Evolutionary conservation across 352 stramenopile genomes (phyloP).

Genomic region (Pythium myriotylum): DNA sequence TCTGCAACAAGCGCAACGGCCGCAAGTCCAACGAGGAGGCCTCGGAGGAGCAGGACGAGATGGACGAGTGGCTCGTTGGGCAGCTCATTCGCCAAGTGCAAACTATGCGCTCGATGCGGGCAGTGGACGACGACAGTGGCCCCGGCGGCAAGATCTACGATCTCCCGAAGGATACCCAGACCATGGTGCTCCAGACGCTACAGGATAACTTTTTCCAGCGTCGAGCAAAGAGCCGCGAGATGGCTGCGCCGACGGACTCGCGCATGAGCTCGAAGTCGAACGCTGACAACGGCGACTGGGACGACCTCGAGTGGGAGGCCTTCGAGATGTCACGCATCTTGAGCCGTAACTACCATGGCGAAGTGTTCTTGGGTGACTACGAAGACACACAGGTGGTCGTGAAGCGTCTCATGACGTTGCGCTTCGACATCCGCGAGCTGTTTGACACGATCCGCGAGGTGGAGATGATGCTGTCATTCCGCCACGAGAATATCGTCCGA

Average conservation of each 20-base stretch:
- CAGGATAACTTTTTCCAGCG: constrained; percentile 64
- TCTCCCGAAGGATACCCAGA: constrained; percentile 55
- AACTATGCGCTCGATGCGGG: constrained; percentile 19
- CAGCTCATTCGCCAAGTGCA: constrained; percentile 64
- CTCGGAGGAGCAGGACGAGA: constrained; percentile 60
- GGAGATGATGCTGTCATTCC: constrained; percentile 54
- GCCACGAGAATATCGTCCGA: constrained; percentile 68
- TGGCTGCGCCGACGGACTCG: constrained; percentile 15
- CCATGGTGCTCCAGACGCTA: constrained; percentile 56
- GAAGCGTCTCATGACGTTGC: constrained; percentile 69
- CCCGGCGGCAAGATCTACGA: constrained; percentile 47
- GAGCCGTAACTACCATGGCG: constrained; percentile 61
- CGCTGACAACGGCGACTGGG: constrained; percentile 38
- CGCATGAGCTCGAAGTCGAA: constrained; percentile 35
- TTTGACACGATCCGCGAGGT: constrained; percentile 75
- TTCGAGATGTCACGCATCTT: constrained; percentile 68
- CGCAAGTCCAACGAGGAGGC: constrained; percentile 29
- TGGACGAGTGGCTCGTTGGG: constrained; percentile 71
- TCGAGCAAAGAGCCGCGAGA: constrained; percentile 7
- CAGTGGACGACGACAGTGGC: background rate
- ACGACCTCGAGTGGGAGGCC: constrained; percentile 57
- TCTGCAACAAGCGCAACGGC: constrained; percentile 45
- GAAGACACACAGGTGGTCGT: constrained; percentile 61
- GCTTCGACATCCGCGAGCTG: constrained; percentile 58
- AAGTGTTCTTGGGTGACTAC: constrained; percentile 69